Base-by-base conservation (phyloP, 345 rosid species). In the Sonneratia alba region DNA sequence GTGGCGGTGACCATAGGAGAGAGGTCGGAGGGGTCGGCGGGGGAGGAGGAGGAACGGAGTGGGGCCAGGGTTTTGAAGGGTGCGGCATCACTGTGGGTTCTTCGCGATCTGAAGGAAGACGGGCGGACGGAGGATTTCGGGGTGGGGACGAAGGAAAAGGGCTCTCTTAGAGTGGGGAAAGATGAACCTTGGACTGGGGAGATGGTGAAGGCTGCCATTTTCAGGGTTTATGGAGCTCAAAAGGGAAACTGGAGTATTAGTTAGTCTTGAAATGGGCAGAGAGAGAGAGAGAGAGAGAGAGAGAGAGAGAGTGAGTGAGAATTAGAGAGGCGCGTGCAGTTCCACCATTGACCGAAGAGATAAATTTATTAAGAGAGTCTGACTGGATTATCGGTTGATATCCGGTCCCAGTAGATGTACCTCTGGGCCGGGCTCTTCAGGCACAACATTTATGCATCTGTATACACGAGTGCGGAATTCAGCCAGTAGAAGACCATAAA, bases 1-100 rank as follows among this genome's bases (percentile, higher is more conserved):
- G 70, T 7, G 59, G 67, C 19, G 57, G 47, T 53, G 19, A 71
- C 1, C 69, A 62, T 81, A 22, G 87, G 76, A 0, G 88, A 69
- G 67, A 78, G 80, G 66, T 78, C 76, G 42, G 81, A 71, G 36
- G 83, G 42, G 45, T 18, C 14, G 36, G 74, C 40, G 68, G 82
- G 57, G 72, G 65, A 74, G 67, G 32, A 27, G 43, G 82, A 71
- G 72, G 55, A 74, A 45, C 77, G 76, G 61, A 71, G 38, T 2
- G 85, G 74, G 71, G 83, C 9, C 3, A 76, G 78, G 45, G 77
- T 49, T 72, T 62, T 62, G 80, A 74, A 75, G 38, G 74, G 69
- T 71, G 75, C 4, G 69, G 34, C 67, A 47, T 80, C 81, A 49
- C 71, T 78, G 55, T 3, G 65, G 10, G 65, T 24, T 12, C 36